Percentiles rank a stretch among this genome's conserved stretches.
These are phyloP conservation scores for Pythium guiyangense DNA, from an alignment of 352 stramenopile species.

Conservation along the genomic window DNA sequence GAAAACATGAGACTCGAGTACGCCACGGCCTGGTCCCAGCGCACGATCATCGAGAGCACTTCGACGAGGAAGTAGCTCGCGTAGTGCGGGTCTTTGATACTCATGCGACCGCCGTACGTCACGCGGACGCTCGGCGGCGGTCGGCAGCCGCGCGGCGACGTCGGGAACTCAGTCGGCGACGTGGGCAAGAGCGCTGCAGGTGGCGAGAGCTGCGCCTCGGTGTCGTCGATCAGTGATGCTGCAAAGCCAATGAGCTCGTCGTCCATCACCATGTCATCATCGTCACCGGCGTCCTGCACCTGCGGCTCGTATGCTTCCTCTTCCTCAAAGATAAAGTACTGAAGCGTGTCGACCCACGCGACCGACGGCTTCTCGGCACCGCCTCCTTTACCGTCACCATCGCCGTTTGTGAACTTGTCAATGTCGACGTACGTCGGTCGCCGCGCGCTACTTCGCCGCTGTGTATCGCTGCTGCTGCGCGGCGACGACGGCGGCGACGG, in stretches of 20 bases:
- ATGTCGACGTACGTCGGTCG: conserved; percentile 14
- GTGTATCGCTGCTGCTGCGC: not conserved
- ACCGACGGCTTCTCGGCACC: conserved; percentile 24
- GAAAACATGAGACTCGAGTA: conserved; percentile 10
- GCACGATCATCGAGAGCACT: conserved; percentile 16
- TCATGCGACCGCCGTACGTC: conserved; percentile 36
- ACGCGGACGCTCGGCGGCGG: conserved; percentile 27
- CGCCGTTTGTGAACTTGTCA: conserved; percentile 25
- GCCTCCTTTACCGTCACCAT: not conserved
- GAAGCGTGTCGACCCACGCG: conserved; percentile 36
- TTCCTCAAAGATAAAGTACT: conserved; percentile 34
- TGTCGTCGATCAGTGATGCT: conserved; percentile 23
- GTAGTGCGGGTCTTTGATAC: conserved; percentile 36
- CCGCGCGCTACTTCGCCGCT: not conserved
- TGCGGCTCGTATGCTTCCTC: not conserved
- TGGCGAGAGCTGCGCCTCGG: conserved; percentile 23
- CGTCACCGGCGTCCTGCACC: conserved; percentile 12
- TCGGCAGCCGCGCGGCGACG: not conserved
- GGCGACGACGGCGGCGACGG: conserved; percentile 21
- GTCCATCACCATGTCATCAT: conserved; percentile 22
- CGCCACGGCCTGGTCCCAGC: conserved; percentile 16
- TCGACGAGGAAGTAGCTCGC: conserved; percentile 18
- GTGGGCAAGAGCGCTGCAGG: not conserved
- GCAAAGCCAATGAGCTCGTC: conserved; percentile 33
- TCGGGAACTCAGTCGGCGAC: not conserved